These are phyloP conservation scores for Anthracocystis setariae DNA, from an alignment of 1,284 basidiomycete species.

Conservation along the genomic window DNA sequence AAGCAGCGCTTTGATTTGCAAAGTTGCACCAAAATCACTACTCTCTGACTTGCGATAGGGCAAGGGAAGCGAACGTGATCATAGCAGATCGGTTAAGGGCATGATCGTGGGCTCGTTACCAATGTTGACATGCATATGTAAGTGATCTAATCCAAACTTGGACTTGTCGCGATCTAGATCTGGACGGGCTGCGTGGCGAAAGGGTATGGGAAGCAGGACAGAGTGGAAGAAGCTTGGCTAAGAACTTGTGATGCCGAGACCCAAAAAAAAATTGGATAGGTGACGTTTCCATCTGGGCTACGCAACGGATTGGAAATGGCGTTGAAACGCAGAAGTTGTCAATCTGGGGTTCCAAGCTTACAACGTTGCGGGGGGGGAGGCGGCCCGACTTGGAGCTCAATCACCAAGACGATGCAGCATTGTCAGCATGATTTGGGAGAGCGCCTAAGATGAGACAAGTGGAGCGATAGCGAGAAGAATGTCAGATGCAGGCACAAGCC, in stretches of 20 bases:
- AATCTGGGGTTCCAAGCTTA: background rate
- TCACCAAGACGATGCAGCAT: background rate
- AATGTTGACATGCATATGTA: no score
- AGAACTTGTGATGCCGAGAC: background rate
- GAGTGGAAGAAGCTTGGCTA: conserved; percentile 2
- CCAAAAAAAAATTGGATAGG: background rate
- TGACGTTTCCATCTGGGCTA: no score
- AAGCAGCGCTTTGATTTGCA: conserved; percentile 41
- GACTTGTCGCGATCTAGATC: no score
- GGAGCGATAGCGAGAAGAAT: background rate
- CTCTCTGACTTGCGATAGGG: no score
- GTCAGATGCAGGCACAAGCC: background rate
- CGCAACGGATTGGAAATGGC: conserved; percentile 1
- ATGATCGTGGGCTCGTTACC: no score
- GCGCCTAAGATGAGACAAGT: background rate
- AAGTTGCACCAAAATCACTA: no score
- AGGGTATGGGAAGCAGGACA: background rate
- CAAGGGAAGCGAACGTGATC: conserved; percentile 4
- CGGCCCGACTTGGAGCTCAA: no score
- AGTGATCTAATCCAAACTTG: no score
- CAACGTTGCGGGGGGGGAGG: no score
- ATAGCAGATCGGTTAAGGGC: background rate
- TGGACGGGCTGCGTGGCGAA: background rate
- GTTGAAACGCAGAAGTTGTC: background rate
- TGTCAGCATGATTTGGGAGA: background rate